A percentile compares a stretch with the other conserved stretches of the same genome.
These are phyloP conservation scores for Whalleya microplaca DNA, from an alignment of 2,329 filamentous ascomycete genomes.

Conservation along the genomic window DNA sequence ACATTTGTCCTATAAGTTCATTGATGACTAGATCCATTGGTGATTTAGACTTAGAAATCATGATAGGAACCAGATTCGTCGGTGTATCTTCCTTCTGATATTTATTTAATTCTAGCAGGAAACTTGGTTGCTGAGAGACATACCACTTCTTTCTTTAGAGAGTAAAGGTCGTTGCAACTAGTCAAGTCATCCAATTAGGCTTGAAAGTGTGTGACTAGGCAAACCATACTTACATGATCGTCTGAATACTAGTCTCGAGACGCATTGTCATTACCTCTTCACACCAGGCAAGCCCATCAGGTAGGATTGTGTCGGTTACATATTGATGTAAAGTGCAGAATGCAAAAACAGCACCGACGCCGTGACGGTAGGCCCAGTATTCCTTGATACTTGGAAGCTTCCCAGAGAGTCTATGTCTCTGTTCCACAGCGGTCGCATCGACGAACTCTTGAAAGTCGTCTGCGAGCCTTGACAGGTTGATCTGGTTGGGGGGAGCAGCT, in stretches of 20 bases:
- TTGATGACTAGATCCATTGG: slow-evolving; percentile 10
- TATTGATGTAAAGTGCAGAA: slow-evolving; percentile 25
- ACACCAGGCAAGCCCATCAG: slow-evolving; percentile 18
- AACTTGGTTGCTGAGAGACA: neutral
- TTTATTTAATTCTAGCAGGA: slow-evolving; percentile 1
- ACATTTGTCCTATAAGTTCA: slow-evolving; percentile 21
- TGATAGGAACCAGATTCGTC: slow-evolving; percentile 22
- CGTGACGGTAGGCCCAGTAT: slow-evolving; percentile 27
- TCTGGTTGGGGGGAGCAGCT: slow-evolving; percentile 6
- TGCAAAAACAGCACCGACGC: slow-evolving; percentile 21
- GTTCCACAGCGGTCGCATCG: slow-evolving; percentile 21
- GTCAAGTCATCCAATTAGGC: neutral
- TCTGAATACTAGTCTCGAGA: slow-evolving; percentile 22
- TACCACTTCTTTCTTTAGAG: slow-evolving; percentile 26
- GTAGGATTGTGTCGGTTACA: slow-evolving; percentile 18
- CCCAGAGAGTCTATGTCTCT: slow-evolving; percentile 21
- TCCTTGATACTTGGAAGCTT: slow-evolving; percentile 18
- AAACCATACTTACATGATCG: slow-evolving; percentile 16
- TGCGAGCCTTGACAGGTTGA: slow-evolving; percentile 11
- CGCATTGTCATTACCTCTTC: slow-evolving; percentile 21
- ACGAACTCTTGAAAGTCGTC: slow-evolving; percentile 25
- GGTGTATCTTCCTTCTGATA: slow-evolving; percentile 19
- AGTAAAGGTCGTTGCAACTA: slow-evolving; percentile 26
- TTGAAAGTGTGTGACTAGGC: neutral
- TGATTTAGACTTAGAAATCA: slow-evolving; percentile 11